Evolutionary conservation across 2,329 filamentous ascomycete species (phyloP), one percentile per base, ranked within the genome.

Genomic region (Cladosporium sp.): DNA sequence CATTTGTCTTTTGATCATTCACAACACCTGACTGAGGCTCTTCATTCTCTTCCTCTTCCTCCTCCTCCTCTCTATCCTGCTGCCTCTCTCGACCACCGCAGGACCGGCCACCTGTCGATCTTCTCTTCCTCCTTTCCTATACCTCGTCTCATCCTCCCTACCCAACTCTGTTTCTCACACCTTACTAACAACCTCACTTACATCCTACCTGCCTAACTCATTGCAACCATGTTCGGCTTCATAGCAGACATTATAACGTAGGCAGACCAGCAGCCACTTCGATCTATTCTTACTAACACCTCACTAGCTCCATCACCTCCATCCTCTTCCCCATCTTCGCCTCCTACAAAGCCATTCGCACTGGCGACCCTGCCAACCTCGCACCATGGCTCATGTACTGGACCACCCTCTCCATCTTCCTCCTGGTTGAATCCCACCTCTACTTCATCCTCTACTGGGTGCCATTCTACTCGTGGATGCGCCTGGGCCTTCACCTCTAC

Each of bases 311-410:
- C 56, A 71, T 92, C 68, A 84, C 88, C 53, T 95, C 91, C 51
- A 90, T 95, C 67, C 83, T 96, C 66, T 95, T 97, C 68, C 93
- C 93, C 45, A 83, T 96, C 57, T 97, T 96, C 73, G 91, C 92
- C 59, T 96, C 92, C 57, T 97, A 96, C 80, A 97, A 97, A 77
- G 92, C 93, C 43, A 86, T 99, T 65, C 92, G 93, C 73, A 91
- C 89, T 13, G 86, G 87, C 47, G 89, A 96, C 69, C 90, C 91
- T 2, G 85, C 89, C 32, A 84, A 95, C 66, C 80, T 96, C 54
- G 89, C 89, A 57, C 92, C 92, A 84, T 99, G 93, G 93, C 82
- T 97, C 59, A 97, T 97, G 87, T 99, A 97, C 80, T 99, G 92
- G 87, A 89, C 96, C 54, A 89, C 96, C 19, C 81, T 96, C 58